phyloP scores from a whole-genome alignment of 768 basidiomycete species.

The button mushroom (Agaricus bisporus) region DNA sequence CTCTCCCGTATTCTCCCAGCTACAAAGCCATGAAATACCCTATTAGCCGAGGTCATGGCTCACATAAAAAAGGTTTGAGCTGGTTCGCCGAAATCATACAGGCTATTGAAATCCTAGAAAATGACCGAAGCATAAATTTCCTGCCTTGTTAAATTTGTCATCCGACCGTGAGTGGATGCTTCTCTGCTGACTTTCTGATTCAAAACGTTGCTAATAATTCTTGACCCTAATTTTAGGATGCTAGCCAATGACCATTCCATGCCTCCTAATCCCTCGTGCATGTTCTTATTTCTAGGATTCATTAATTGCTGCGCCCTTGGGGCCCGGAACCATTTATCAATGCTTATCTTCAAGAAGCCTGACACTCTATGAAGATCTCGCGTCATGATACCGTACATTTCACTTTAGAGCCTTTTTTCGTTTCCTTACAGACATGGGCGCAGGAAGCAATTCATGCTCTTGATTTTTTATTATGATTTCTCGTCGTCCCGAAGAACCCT shows the following conservation, averaged over 20 bases:
- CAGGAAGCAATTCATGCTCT: too few relatives aligned
- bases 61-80: conserved; percentile 55
- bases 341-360: neutral
- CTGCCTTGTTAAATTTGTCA: conserved; percentile 34
- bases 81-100: conserved; percentile 71
- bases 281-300: neutral
- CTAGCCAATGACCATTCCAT: neutral
- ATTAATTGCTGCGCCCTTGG: neutral
- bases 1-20: conserved; percentile 51
- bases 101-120: conserved; percentile 52
- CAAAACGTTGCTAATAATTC: neutral
- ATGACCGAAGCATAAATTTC: conserved; percentile 42
- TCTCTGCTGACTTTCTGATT: neutral
- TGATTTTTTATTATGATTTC: too few relatives aligned
- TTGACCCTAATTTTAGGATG: neutral
- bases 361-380: neutral
- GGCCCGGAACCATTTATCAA: too few relatives aligned
- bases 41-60: conserved; percentile 28
- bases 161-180: neutral
- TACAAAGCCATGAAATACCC: conserved; percentile 42
- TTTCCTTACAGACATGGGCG: too few relatives aligned
- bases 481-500: too few relatives aligned
- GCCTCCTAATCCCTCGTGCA: neutral
- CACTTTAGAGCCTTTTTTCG: too few relatives aligned
- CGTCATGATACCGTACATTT: too few relatives aligned